Evolutionary conservation across 257 asterid species (phyloP).

Genomic region (Penstemon barbatus): DNA sequence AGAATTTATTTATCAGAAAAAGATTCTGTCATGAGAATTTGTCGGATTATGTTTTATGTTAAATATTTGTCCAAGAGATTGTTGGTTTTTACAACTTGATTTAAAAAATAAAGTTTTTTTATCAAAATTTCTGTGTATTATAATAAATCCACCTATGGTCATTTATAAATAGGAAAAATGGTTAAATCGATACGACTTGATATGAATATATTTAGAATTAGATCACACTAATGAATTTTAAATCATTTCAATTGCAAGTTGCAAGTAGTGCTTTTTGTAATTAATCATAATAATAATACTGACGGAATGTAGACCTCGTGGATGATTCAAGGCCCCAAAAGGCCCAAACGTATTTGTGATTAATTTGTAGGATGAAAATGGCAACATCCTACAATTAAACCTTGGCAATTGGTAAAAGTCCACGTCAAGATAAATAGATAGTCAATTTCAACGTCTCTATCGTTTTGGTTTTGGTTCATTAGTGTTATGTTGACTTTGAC

Average conservation of each 20-base stretch:
- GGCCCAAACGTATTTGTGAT: not conserved
- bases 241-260: too few relatives aligned
- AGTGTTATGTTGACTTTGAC: not conserved
- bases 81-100: constrained; percentile 1
- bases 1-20: too few relatives aligned
- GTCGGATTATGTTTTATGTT: constrained; percentile 37
- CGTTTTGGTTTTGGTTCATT: not conserved
- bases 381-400: not conserved
- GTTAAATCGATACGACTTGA: too few relatives aligned
- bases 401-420: constrained; percentile 3
- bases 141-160: too few relatives aligned
- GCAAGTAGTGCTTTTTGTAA: too few relatives aligned
- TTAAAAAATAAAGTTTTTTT: not conserved
- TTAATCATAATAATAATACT: too few relatives aligned
- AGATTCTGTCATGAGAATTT: constrained; percentile 32
- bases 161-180: too few relatives aligned
- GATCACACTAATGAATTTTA: too few relatives aligned
- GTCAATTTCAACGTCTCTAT: not conserved
- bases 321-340: too few relatives aligned
- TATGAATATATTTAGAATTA: too few relatives aligned
- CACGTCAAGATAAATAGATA: constrained; percentile 1
- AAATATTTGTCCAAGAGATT: not conserved
- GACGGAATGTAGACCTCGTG: too few relatives aligned
- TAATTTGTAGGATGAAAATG: not conserved
- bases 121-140: too few relatives aligned